These are phyloP conservation scores for Biscogniauxia marginata DNA, from an alignment of 2,329 filamentous ascomycete genomes.

Conservation along the genomic window DNA sequence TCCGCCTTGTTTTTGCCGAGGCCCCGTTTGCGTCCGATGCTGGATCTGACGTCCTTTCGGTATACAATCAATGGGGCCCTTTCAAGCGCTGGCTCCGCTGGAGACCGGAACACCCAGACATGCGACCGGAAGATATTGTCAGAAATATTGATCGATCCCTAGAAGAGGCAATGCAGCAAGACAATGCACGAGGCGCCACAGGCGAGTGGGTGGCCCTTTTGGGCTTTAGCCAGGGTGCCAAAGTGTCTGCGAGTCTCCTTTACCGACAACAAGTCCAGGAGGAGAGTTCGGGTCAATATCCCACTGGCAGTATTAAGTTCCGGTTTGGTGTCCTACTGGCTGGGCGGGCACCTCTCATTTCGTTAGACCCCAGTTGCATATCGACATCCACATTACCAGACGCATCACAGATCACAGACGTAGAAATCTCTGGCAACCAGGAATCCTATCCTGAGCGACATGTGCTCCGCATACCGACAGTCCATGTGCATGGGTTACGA, in stretches of 20 bases:
- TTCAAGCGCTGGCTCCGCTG: conserved; percentile 59
- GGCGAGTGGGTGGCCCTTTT: conserved; percentile 57
- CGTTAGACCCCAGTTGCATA: conserved; percentile 39
- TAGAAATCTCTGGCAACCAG: background rate
- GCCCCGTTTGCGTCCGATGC: conserved; percentile 61
- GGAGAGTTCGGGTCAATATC: conserved; percentile 29
- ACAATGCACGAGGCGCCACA: conserved; percentile 42
- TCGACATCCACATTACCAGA: background rate
- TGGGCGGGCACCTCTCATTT: conserved; percentile 55
- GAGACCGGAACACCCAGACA: conserved; percentile 49
- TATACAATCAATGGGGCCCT: conserved; percentile 62
- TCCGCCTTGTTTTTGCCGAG: conserved; percentile 69
- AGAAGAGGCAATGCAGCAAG: conserved; percentile 44
- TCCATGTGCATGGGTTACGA: conserved; percentile 63
- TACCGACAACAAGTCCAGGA: conserved; percentile 56
- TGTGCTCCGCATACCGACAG: conserved; percentile 51
- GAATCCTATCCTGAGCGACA: conserved; percentile 29
- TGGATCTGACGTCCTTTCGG: conserved; percentile 57
- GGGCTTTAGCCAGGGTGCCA: conserved; percentile 64
- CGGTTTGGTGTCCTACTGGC: conserved; percentile 59
- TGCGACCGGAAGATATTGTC: conserved; percentile 43
- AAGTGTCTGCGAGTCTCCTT: conserved; percentile 55
- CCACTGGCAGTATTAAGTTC: conserved; percentile 39
- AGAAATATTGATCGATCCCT: conserved; percentile 37
- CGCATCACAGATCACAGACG: background rate